Percentiles rank a stretch among this genome's conserved stretches.
Conservation (phyloP, 2,329 filamentous ascomycete species). For the Fonsecaea erecta region DNA sequence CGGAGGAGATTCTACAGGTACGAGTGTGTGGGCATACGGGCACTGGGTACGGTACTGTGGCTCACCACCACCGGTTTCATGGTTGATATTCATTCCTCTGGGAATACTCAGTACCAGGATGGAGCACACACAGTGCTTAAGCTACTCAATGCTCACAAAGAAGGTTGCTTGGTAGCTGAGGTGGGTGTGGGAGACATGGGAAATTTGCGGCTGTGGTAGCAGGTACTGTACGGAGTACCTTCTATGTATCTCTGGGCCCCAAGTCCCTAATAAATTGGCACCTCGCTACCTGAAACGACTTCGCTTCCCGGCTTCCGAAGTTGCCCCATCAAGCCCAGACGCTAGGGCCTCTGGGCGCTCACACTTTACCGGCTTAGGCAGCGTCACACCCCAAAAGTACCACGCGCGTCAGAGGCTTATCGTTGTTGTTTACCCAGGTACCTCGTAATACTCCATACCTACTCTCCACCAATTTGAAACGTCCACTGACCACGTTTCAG, state of each 20-base stretch:
- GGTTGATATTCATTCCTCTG: too few species aligned
- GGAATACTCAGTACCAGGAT: too few species aligned
- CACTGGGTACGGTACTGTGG: too few species aligned
- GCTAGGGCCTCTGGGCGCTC: too few species aligned
- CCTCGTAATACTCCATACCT: not conserved
- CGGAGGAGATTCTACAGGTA: too few species aligned
- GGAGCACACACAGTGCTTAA: too few species aligned
- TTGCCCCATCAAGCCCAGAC: too few species aligned
- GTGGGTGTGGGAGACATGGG: not conserved
- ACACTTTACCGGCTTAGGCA: too few species aligned
- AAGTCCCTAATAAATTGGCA: not conserved
- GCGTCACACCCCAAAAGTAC: constrained; percentile 21
- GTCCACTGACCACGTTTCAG: constrained; percentile 7
- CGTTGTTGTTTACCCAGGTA: not conserved
- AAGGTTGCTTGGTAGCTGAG: too few species aligned
- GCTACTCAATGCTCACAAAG: too few species aligned
- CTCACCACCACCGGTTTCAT: too few species aligned
- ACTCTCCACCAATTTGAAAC: constrained; percentile 8
- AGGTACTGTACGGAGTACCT: not conserved
- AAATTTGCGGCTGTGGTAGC: not conserved
- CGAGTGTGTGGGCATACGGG: too few species aligned
- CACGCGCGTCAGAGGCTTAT: not conserved
- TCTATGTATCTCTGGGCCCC: not conserved
- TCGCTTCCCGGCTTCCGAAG: constrained; percentile 5
- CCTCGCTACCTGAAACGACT: constrained; percentile 2